Base-by-base conservation (phyloP, 2,329 filamentous ascomycete genomes). In the Diaporthe vexans region DNA sequence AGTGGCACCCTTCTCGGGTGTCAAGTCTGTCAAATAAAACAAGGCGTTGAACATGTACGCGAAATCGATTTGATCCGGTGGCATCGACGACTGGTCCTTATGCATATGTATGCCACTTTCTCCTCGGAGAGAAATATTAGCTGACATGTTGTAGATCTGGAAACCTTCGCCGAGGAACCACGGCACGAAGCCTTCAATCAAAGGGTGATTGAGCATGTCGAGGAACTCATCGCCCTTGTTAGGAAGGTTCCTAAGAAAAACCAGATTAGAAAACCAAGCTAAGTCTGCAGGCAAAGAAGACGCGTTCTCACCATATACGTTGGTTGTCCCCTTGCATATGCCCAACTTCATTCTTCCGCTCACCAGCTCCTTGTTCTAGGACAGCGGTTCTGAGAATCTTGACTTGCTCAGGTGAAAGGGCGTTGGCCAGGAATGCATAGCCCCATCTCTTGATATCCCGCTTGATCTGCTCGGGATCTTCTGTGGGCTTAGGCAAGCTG, bases 221-320 rank as follows among this genome's bases (percentile, higher is more conserved):
- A 67, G 61, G 17, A 67, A 67, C 61, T 67, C 61, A 51, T 67
- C 61, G 7, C 61, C 61, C 61, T 67, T 67, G 61, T 67, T 67
- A 67, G 61, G 61, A 51, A 67, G 61, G 11, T 67, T 67, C 61
- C 61, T 67, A 35, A 6, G 26, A 19, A 35, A 1, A 35, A 35
- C 17, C 9, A 9, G 2, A 37, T 67, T 51, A 67, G 26, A 51
- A 67, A 51, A 67, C 19, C 13, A 40, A 35, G 10, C 29, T 13
- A 51, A 51, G 19, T 63, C 24, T 67, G 43, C 29, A 51, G 17
- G 29, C 43, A 35, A 51, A 24, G 13, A 37, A 19, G n/a, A 17
- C 33, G 26, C 35, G 26, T 48, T 33, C 59, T 65, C 43, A 65
- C 59, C 59, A 65, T n/a, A 65, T 35, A 15, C 59, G 59, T 35